A percentile compares a stretch with the other conserved stretches of the same genome.
Evolutionary conservation across 116 monocot genomes (phyloP).

Genomic region (Cymodocea nodosa): DNA sequence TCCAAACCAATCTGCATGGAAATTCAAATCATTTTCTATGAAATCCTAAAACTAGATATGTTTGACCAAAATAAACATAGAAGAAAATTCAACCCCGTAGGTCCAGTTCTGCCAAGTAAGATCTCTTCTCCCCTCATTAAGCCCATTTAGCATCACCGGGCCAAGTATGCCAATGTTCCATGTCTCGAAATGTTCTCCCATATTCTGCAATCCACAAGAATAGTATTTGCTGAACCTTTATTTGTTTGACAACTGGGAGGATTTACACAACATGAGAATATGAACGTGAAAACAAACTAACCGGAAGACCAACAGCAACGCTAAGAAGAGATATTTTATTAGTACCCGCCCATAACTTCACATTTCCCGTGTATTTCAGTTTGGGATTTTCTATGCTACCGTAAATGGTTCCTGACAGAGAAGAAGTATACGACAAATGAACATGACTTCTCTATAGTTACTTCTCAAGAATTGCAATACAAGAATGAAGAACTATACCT

Average conservation of each 20-base stretch:
- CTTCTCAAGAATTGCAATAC: background rate
- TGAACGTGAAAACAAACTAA: conserved; percentile 12
- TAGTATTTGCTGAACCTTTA: background rate
- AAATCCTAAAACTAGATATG: background rate
- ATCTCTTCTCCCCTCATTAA: conserved; percentile 77
- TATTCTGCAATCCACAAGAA: conserved; percentile 37
- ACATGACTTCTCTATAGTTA: background rate
- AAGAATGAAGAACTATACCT: conserved; percentile 24
- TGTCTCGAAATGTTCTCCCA: conserved; percentile 86
- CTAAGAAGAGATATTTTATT: conserved; percentile 86
- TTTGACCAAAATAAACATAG: background rate
- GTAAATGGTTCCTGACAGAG: conserved; percentile 53
- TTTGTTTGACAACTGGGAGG: background rate
- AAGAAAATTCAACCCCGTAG: conserved; percentile 34
- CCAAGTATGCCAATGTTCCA: conserved; percentile 97
- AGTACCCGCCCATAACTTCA: conserved; percentile 62
- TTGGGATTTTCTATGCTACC: conserved; percentile 57
- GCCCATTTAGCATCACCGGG: conserved; percentile 69
- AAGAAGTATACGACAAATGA: background rate
- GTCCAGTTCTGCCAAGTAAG: conserved; percentile 87
- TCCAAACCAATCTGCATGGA: conserved; percentile 51
- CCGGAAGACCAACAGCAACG: conserved; percentile 79
- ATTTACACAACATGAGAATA: background rate
- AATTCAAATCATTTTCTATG: background rate
- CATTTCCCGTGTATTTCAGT: conserved; percentile 49